These are phyloP conservation scores for Pythium monospermum DNA, from an alignment of 352 stramenopile genomes.

Conservation along the genomic window DNA sequence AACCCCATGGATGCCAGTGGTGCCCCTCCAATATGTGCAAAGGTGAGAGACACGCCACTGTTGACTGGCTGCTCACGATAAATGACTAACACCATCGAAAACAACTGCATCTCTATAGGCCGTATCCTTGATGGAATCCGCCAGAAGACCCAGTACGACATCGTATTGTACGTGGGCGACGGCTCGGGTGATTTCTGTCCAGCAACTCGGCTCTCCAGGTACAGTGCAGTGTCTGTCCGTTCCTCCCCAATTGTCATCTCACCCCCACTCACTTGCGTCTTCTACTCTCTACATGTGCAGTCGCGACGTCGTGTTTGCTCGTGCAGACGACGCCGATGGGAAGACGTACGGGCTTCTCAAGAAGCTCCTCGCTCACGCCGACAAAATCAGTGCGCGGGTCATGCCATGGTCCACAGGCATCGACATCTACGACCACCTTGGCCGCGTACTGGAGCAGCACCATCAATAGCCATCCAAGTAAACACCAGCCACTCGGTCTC, in stretches of 20 bases:
- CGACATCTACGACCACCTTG: conserved; percentile 56
- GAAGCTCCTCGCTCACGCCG: conserved; percentile 29
- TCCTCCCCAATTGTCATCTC: not conserved
- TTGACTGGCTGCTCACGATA: not conserved
- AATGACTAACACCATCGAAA: not conserved
- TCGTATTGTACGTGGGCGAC: conserved; percentile 72
- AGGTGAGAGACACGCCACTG: conserved; percentile 20
- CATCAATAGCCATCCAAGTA: too few species aligned
- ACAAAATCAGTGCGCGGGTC: conserved; percentile 36
- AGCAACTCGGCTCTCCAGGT: conserved; percentile 47
- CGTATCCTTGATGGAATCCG: conserved; percentile 53
- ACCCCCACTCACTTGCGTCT: not conserved
- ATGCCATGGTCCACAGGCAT: conserved; percentile 57
- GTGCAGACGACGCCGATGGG: conserved; percentile 38
- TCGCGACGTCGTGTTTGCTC: conserved; percentile 60
- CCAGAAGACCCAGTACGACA: conserved; percentile 23
- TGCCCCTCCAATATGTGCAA: conserved; percentile 85
- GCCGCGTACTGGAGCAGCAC: conserved; percentile 10
- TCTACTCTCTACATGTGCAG: conserved; percentile 19
- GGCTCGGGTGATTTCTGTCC: conserved; percentile 69
- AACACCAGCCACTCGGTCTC: too few species aligned
- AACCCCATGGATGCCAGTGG: conserved; percentile 46
- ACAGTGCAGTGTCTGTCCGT: conserved; percentile 6
- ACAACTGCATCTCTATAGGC: conserved; percentile 7
- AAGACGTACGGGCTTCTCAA: conserved; percentile 55